Evolutionary conservation across 83 land plant species (phyloP).

Genomic region (Diphasiastrum complanatum): DNA sequence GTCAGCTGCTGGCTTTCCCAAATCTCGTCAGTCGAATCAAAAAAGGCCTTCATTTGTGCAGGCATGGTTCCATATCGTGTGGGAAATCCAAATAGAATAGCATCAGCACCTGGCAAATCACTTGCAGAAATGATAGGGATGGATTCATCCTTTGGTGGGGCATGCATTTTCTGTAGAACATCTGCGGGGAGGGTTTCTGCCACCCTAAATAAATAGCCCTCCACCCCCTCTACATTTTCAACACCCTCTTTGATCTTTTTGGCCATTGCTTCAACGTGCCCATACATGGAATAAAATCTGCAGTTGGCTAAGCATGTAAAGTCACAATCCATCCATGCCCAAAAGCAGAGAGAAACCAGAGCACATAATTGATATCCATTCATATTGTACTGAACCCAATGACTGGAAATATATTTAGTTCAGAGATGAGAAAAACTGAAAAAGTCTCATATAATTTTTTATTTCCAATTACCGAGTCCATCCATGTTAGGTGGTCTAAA

Average conservation of each 20-base stretch:
- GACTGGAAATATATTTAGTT: too few relatives aligned
- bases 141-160: constrained; percentile 54
- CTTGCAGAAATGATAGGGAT: constrained; percentile 58
- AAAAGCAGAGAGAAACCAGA: too few relatives aligned
- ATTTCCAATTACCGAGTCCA: too few relatives aligned
- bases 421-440: too few relatives aligned
- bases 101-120: constrained; percentile 71
- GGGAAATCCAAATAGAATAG: constrained; percentile 70
- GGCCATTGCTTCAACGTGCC: constrained; percentile 62
- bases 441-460: too few relatives aligned
- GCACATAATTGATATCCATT: too few relatives aligned
- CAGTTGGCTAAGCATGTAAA: too few relatives aligned
- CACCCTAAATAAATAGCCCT: constrained; percentile 55
- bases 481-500: too few relatives aligned
- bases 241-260: constrained; percentile 67
- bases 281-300: constrained; percentile 78
- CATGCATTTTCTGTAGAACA: constrained; percentile 57
- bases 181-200: constrained; percentile 67
- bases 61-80: constrained; percentile 86
- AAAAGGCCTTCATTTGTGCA: constrained; percentile 78
- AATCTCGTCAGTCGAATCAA: constrained; percentile 68
- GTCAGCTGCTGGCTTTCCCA: constrained; percentile 65
- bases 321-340: too few relatives aligned
- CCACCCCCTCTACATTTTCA: constrained; percentile 62
- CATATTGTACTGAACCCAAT: too few relatives aligned